A percentile compares a stretch with the other conserved stretches of the same genome.
Conservation (phyloP, 2,329 filamentous ascomycete genomes). For the Aspergillus ibericus region DNA sequence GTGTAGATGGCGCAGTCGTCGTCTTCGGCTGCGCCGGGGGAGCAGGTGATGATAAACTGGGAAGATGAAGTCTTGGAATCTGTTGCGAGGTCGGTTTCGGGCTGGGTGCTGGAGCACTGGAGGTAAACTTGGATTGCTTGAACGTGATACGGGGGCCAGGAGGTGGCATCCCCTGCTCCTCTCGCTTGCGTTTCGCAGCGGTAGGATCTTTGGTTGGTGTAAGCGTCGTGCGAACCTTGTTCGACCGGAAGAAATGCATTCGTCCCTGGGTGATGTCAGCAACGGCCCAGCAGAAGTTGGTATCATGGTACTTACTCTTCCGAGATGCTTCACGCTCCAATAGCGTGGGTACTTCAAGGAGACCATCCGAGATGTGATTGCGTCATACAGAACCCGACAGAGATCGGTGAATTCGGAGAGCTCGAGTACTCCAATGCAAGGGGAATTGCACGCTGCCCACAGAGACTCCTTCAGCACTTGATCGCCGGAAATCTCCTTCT, state of each 20-base stretch:
- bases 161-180: constrained; percentile 36
- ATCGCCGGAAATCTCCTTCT: constrained; percentile 52
- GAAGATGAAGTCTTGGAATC: constrained; percentile 36
- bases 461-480: constrained; percentile 53
- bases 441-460: constrained; percentile 58
- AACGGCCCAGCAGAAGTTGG: background rate
- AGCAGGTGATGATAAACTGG: constrained; percentile 30
- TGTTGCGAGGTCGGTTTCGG: constrained; percentile 19
- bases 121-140: constrained; percentile 40
- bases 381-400: constrained; percentile 57
- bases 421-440: constrained; percentile 52
- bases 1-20: constrained; percentile 29
- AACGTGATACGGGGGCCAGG: constrained; percentile 43
- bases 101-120: constrained; percentile 27
- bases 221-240: constrained; percentile 39
- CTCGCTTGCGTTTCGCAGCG: constrained; percentile 41
- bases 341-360: constrained; percentile 57
- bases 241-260: constrained; percentile 44
- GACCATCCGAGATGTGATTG: constrained; percentile 52
- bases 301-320: constrained; percentile 43
- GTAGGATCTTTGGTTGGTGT: constrained; percentile 30
- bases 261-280: constrained; percentile 34
- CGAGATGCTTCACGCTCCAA: constrained; percentile 56
- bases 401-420: constrained; percentile 59
- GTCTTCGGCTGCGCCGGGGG: constrained; percentile 29